Percentiles rank a stretch among this genome's conserved stretches.
phyloP scores from a whole-genome alignment of 1,284 basidiomycete species.

The Tilletia walkeri region DNA sequence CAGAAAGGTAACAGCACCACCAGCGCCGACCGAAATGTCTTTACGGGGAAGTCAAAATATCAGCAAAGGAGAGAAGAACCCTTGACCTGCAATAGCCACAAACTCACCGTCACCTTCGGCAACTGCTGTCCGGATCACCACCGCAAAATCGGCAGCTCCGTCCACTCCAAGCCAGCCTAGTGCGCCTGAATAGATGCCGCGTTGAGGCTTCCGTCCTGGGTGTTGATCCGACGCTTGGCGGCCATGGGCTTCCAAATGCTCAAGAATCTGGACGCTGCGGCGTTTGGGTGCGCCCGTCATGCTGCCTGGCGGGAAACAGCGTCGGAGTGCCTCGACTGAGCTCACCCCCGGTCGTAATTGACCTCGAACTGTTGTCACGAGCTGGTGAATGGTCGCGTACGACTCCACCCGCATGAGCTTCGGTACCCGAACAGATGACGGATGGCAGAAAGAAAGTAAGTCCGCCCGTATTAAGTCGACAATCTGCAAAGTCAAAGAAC shows the following conservation, averaged over 20 bases:
- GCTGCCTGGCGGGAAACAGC: constrained; percentile 64
- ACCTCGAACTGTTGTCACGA: constrained; percentile 86
- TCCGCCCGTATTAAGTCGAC: constrained; percentile 95
- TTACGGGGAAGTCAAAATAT: background rate
- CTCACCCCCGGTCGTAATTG: background rate
- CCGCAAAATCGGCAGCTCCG: constrained; percentile 86
- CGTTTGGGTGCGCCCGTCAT: constrained; percentile 99
- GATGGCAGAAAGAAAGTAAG: constrained; percentile 70
- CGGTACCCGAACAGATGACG: constrained; percentile 72
- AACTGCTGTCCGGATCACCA: constrained; percentile 91
- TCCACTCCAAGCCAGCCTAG: constrained; percentile 89
- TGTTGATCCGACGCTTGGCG: background rate
- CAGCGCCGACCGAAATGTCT: constrained; percentile 70
- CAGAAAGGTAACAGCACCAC: constrained; percentile 91
- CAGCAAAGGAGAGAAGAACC: background rate
- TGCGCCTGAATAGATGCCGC: constrained; percentile 70
- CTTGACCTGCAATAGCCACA: no score
- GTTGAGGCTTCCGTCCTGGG: constrained; percentile 14
- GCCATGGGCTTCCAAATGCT: constrained; percentile 66
- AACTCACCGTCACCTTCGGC: constrained; percentile 63
- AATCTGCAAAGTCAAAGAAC: constrained; percentile 60
- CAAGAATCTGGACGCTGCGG: constrained; percentile 84
- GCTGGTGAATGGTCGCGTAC: constrained; percentile 91
- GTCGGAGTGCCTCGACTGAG: constrained; percentile 60
- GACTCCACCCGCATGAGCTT: constrained; percentile 87